These are phyloP conservation scores for Salix exigua DNA, from an alignment of 345 rosid species.

Conservation along the genomic window DNA sequence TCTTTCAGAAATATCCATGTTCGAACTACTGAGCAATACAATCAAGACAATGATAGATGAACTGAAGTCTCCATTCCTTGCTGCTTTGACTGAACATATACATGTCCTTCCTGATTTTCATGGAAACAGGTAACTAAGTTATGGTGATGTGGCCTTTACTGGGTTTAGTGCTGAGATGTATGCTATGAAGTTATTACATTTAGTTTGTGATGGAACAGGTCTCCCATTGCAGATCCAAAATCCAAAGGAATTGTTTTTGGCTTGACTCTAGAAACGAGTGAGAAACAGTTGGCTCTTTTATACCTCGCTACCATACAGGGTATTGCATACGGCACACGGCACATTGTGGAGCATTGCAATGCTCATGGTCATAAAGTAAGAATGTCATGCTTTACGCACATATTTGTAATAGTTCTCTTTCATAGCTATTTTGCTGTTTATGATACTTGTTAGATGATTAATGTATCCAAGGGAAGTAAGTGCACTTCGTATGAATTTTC, in stretches of 20 bases:
- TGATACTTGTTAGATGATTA: neutral
- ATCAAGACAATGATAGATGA: slow-evolving; percentile 56
- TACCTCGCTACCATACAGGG: slow-evolving; percentile 80
- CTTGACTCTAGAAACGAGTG: slow-evolving; percentile 78
- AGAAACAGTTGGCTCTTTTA: slow-evolving; percentile 74
- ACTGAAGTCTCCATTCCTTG: slow-evolving; percentile 61
- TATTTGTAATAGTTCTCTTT: neutral
- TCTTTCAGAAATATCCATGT: slow-evolving; percentile 66
- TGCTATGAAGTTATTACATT: slow-evolving; percentile 2
- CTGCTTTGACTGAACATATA: slow-evolving; percentile 70
- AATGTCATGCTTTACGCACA: neutral
- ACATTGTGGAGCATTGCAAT: slow-evolving; percentile 88
- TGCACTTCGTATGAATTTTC: too few species aligned
- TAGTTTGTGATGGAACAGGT: slow-evolving; percentile 46
- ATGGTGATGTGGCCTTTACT: neutral
- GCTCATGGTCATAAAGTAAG: slow-evolving; percentile 84
- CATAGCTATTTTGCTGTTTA: neutral
- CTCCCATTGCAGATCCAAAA: slow-evolving; percentile 88
- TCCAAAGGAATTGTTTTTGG: slow-evolving; percentile 81
- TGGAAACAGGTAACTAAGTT: slow-evolving; percentile 68
- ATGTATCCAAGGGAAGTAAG: too few species aligned
- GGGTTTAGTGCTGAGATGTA: neutral
- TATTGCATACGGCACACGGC: slow-evolving; percentile 93
- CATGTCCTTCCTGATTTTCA: slow-evolving; percentile 91
- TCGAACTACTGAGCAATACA: slow-evolving; percentile 61